A percentile compares a stretch with the other conserved stretches of the same genome.
Conservation (phyloP, 129 eudicot species). For the Centaurea solstitialis region DNA sequence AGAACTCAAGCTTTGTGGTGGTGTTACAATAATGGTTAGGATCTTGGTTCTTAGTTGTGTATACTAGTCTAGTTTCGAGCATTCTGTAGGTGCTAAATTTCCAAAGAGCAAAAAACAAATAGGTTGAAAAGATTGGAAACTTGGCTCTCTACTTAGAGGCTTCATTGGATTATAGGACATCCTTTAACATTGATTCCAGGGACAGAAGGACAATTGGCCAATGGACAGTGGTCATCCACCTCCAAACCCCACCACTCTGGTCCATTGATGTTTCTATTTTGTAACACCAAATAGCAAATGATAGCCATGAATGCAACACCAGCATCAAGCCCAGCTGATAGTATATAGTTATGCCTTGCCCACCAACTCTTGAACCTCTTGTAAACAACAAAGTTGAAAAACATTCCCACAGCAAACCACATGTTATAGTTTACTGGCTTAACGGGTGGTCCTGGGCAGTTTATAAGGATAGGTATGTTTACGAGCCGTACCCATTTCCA, state of each 20-base stretch:
- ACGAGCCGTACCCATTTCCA: slow-evolving; percentile 62
- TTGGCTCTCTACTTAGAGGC: neutral
- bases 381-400: slow-evolving; percentile 67
- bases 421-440: slow-evolving; percentile 66
- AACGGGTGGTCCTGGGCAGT: slow-evolving; percentile 64
- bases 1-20: neutral
- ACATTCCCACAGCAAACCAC: slow-evolving; percentile 73
- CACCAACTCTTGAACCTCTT: slow-evolving; percentile 72
- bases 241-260: slow-evolving; percentile 85
- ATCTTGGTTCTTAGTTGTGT: neutral
- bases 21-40: neutral
- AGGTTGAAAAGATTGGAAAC: neutral
- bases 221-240: slow-evolving; percentile 68
- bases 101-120: neutral
- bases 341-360: slow-evolving; percentile 75
- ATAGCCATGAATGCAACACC: slow-evolving; percentile 91
- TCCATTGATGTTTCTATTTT: slow-evolving; percentile 53
- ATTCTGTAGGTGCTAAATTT: neutral
- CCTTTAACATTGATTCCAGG: slow-evolving; percentile 53
- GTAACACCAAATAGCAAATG: slow-evolving; percentile 66
- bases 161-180: slow-evolving; percentile 57
- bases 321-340: slow-evolving; percentile 85
- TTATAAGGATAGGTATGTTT: slow-evolving; percentile 62
- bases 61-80: neutral
- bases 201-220: slow-evolving; percentile 74